phyloP scores from a whole-genome alignment of 768 basidiomycete species.

The Boletus rubroflammeus region DNA sequence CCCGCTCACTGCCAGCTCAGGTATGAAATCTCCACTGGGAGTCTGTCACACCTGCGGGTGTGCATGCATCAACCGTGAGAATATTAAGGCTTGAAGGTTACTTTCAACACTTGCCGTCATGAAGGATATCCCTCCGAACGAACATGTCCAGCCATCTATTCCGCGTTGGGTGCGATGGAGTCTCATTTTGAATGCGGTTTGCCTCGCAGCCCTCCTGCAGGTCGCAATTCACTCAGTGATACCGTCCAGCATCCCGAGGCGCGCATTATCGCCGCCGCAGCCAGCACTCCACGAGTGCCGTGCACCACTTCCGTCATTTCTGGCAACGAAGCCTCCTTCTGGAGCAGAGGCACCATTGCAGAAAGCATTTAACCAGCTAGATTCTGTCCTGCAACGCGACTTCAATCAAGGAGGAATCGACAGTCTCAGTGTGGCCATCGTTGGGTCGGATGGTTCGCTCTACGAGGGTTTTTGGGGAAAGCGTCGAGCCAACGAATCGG shows the following conservation, averaged over 20 bases:
- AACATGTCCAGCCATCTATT: neutral
- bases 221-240: neutral
- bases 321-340: constrained; percentile 15
- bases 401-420: constrained; percentile 40
- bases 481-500: constrained; percentile 42
- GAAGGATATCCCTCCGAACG: neutral
- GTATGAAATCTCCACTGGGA: too few relatives aligned
- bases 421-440: constrained; percentile 47
- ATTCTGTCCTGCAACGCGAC: constrained; percentile 9
- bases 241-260: neutral
- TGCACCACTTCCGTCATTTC: constrained; percentile 16
- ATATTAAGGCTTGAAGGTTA: neutral
- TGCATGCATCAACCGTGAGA: neutral
- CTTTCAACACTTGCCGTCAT: neutral
- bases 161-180: constrained; percentile 17
- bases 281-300: constrained; percentile 6
- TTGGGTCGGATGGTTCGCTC: constrained; percentile 42
- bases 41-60: neutral
- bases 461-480: constrained; percentile 45
- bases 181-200: constrained; percentile 11
- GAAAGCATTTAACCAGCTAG: constrained; percentile 5
- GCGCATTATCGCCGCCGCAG: neutral
- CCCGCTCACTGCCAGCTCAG: too few relatives aligned
- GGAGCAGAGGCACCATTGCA: constrained; percentile 7
- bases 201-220: constrained; percentile 12